These are phyloP conservation scores for Pseudotulostoma volvatum DNA, from an alignment of 495 filamentous ascomycete genomes.

Conservation along the genomic window DNA sequence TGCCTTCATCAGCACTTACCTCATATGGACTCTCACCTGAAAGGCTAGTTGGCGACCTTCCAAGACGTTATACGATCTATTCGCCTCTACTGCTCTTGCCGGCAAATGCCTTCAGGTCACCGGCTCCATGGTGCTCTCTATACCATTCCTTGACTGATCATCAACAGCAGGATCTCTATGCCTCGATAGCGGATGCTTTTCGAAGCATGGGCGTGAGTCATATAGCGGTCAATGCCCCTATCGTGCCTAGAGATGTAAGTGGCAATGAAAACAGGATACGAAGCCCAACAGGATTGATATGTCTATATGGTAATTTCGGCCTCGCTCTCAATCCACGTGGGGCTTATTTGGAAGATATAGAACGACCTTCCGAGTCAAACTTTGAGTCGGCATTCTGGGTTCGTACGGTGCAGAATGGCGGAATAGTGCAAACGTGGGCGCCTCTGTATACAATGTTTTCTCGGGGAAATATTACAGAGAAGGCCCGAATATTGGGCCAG, in stretches of 20 bases:
- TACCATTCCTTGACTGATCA: conserved; percentile 14
- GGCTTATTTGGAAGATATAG: conserved; percentile 5
- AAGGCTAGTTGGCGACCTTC: conserved; percentile 22
- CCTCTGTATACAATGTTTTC: conserved; percentile 86
- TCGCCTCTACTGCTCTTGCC: conserved; percentile 54
- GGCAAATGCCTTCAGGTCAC: conserved; percentile 35
- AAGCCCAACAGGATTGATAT: conserved; percentile 42
- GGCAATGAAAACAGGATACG: conserved; percentile 46
- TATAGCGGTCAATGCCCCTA: conserved; percentile 58
- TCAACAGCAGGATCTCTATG: conserved; percentile 30
- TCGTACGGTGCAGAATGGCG: conserved; percentile 54
- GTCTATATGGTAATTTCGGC: conserved; percentile 54
- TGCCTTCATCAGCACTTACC: conserved; percentile 6
- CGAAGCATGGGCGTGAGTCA: conserved; percentile 38
- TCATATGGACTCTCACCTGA: conserved; percentile 7
- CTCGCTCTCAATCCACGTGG: conserved; percentile 14
- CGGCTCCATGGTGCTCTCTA: conserved; percentile 28
- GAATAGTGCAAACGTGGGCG: conserved; percentile 72
- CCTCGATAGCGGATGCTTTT: conserved; percentile 28
- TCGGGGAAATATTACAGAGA: conserved; percentile 77
- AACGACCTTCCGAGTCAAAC: conserved; percentile 25
- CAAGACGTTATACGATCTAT: conserved; percentile 53
- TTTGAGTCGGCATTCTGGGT: conserved; percentile 55
- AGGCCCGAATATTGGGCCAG: conserved; percentile 46
- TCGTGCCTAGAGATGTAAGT: conserved; percentile 20